Base-by-base conservation (phyloP, 2,329 filamentous ascomycete species). In the Curvularia verruculosa region DNA sequence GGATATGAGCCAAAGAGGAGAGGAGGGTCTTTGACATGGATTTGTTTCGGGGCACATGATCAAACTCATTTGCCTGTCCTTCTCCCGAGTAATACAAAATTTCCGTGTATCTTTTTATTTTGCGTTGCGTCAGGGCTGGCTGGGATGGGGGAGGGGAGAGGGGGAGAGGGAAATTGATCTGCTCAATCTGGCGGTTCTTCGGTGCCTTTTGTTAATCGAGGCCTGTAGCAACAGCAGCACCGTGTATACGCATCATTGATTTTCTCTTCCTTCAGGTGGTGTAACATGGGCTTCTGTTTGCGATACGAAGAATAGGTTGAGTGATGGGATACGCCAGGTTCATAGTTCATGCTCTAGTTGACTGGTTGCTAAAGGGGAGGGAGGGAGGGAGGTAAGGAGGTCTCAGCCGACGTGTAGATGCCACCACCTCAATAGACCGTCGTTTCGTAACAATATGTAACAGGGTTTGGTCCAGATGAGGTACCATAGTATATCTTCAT, bases 401-500 rank as follows among this genome's bases (percentile, higher is more conserved):
- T 47, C 36, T 52, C 41, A 36, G 52, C 41, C 34, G 40, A 31
- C 29, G 23, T 31, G 24, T n/a, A 50, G 26, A 24, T 50, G 18
- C n/a, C 12, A 52, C 41, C 34, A 52, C 41, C 34, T 26, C 26
- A 39, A 49, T n/a, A 18, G 26, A 54, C 37, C 28, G 31, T 8
- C 21, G 18, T 21, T 26, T 56, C 53, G 41, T 40, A 49, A 37
- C 43, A 43, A 55, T 31, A 49, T 48, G 46, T 49, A 45, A 21
- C 51, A 54, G 18, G 15, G 59, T 61, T 57, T 56, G 54, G 53
- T 55, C 48, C 53, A 54, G 49, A 52, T 62, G 58, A 52, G 52
- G 57, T 48, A 59, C 52, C 34, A 18, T 36, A 58, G 52, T 57
- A 46, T 54, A 36, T 39, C 34, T 53, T 61, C 48, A 62, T 61